Base-by-base conservation (phyloP, 441 rosid species). In the Erysimum pusillum region DNA sequence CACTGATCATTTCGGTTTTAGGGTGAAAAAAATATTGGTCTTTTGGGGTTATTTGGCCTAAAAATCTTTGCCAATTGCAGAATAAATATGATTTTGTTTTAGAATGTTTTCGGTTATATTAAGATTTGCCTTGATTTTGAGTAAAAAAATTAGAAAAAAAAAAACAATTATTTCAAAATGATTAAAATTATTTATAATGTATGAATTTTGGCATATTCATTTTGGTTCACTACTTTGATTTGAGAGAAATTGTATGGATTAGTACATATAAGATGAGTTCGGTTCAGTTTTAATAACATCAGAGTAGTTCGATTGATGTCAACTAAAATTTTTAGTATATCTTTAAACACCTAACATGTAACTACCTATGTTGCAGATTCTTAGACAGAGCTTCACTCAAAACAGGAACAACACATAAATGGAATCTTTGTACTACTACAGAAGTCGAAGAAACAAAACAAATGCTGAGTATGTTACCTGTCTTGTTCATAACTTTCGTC, bases 401-500 rank as follows among this genome's bases (percentile, higher is more conserved):
- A 76, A 89, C 90, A 25, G 86, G 86, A 25, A 53, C 82, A 70
- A 80, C 61, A 0, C 82, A 80, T 74, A 79, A 87, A 6, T 96
- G 97, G 97, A 81, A 74, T 78, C 67, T 93, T 0, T 87, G 97
- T 80, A 54, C 97, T 2, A 90, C 88, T 18, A 93, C 97, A 10
- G 93, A 90, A 84, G 97, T 96, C 0, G 98, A 96, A 79, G 99
- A 96, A 79, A 91, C 98, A 1, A 96, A 96, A 66, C 97, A 91
- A 77, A 93, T 96, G 94, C 52, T 96, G 22, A 77, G 92, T 73
- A 93, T 96, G 99, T 77, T 93, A 45, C 98, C 97, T 1, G 83
- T 89, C 68, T 39, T 86, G 82, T 31, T 87, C 17, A 78, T 92
- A 9, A 90, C 96, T 41, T 76, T 94, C 34, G 85, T 91, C 42